These are phyloP conservation scores for Corynascus novoguineensis DNA, from an alignment of 495 filamentous ascomycete species.

Conservation along the genomic window DNA sequence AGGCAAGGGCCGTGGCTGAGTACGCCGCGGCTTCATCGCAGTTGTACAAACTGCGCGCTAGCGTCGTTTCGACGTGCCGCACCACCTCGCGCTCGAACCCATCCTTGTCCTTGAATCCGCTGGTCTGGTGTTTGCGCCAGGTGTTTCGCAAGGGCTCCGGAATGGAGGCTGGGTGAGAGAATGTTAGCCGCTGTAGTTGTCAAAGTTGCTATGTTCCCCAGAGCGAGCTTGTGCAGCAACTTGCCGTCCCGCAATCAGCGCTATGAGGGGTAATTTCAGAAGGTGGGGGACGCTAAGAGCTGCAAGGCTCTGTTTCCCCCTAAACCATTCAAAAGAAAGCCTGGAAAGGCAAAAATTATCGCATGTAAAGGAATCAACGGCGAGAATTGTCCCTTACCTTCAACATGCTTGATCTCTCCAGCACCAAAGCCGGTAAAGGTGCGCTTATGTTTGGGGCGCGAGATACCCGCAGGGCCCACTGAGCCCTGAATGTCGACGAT, in stretches of 20 bases:
- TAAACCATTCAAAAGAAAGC: neutral
- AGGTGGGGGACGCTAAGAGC: neutral
- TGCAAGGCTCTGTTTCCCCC: neutral
- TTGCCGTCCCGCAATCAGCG: neutral
- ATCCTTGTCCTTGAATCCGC: slow-evolving; percentile 67
- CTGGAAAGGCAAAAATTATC: neutral
- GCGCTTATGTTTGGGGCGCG: slow-evolving; percentile 90
- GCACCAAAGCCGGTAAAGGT: slow-evolving; percentile 89
- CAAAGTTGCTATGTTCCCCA: too few relatives aligned
- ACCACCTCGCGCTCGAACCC: slow-evolving; percentile 72
- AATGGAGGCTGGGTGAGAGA: slow-evolving; percentile 51
- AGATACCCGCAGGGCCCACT: slow-evolving; percentile 62
- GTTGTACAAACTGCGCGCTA: slow-evolving; percentile 95
- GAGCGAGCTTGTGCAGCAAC: neutral
- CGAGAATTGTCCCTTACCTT: slow-evolving; percentile 48
- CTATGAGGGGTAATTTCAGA: neutral
- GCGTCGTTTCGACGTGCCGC: slow-evolving; percentile 90
- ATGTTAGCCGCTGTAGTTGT: slow-evolving; percentile 17
- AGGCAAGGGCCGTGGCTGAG: slow-evolving; percentile 80
- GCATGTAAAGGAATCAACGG: neutral
- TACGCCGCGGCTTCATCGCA: slow-evolving; percentile 96
- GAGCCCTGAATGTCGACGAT: slow-evolving; percentile 77
- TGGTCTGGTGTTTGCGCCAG: slow-evolving; percentile 72
- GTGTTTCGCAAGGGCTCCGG: slow-evolving; percentile 82
- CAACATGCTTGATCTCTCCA: slow-evolving; percentile 85